These are phyloP conservation scores for Agaricus blazei DNA, from an alignment of 768 basidiomycete species.

Conservation along the genomic window DNA sequence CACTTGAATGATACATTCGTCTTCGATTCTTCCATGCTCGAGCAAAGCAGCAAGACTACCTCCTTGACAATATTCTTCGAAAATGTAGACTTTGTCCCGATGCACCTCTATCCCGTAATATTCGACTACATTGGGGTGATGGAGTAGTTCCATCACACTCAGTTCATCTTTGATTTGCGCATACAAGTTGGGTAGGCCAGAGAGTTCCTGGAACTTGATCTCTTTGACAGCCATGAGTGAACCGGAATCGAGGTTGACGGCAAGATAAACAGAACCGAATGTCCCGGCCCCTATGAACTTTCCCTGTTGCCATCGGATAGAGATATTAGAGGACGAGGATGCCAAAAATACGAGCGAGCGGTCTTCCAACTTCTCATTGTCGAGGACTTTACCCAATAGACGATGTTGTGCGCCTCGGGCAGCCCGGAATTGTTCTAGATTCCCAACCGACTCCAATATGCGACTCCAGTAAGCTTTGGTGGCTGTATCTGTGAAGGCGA, in stretches of 20 bases:
- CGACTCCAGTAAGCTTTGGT: slow-evolving; percentile 77
- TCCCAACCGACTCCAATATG: slow-evolving; percentile 49
- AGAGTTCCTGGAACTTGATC: slow-evolving; percentile 92
- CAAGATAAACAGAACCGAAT: slow-evolving; percentile 98
- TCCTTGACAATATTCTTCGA: slow-evolving; percentile 97
- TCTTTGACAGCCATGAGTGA: slow-evolving; percentile 99
- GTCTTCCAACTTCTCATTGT: slow-evolving; percentile 91
- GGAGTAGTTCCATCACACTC: slow-evolving; percentile 95
- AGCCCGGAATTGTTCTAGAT: slow-evolving; percentile 63
- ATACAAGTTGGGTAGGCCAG: slow-evolving; percentile 83
- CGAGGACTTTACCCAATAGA: slow-evolving; percentile 85
- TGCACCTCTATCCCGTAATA: slow-evolving; percentile 99
- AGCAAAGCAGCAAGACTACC: slow-evolving; percentile 86
- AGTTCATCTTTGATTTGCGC: slow-evolving; percentile 94
- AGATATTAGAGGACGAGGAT: slow-evolving; percentile 92
- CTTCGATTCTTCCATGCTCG: slow-evolving; percentile 93
- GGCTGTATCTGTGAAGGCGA: slow-evolving; percentile 54
- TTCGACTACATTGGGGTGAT: slow-evolving; percentile 96
- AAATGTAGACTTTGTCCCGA: slow-evolving; percentile 97
- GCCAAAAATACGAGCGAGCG: slow-evolving; percentile 92
- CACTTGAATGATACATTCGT: slow-evolving; percentile 91
- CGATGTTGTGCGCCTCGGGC: slow-evolving; percentile 64
- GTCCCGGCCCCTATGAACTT: slow-evolving; percentile 98
- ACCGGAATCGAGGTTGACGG: slow-evolving; percentile 93
- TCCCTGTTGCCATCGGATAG: slow-evolving; percentile 97